A percentile compares a stretch with the other conserved stretches of the same genome.
phyloP scores from a whole-genome alignment of 169 alveolate genomes.

The Amoebophrya sp. region DNA sequence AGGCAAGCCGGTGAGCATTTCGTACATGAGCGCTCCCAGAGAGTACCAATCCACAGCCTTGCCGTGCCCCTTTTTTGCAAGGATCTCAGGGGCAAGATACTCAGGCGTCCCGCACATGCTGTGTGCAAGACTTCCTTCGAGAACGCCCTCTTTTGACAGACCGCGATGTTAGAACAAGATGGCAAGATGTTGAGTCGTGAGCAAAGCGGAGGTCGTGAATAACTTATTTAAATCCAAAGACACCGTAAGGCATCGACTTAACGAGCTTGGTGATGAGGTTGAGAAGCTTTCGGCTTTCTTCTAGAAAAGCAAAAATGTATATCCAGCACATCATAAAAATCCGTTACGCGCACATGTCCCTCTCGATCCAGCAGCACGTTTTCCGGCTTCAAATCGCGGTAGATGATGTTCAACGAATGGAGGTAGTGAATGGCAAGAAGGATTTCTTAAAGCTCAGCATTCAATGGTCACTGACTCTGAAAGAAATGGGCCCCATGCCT shows the following conservation, averaged over 20 bases:
- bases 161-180: no score
- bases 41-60: slow-evolving; percentile 68
- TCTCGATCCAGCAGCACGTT: slow-evolving; percentile 61
- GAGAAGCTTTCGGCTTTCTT: no score
- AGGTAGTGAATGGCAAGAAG: slow-evolving; percentile 41
- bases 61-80: slow-evolving; percentile 61
- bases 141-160: not conserved
- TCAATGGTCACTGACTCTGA: no score
- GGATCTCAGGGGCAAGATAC: slow-evolving; percentile 73
- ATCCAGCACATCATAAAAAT: no score
- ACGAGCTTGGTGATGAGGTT: no score
- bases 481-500: no score
- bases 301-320: no score
- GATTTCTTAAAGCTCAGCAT: slow-evolving; percentile 38
- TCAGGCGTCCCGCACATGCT: slow-evolving; percentile 58
- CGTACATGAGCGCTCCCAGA: slow-evolving; percentile 74
- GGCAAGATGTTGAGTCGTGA: no score
- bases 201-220: no score
- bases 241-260: no score
- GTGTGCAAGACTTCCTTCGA: slow-evolving; percentile 39
- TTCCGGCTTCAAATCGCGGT: slow-evolving; percentile 60
- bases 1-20: slow-evolving; percentile 80
- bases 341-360: slow-evolving; percentile 45
- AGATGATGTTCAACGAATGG: slow-evolving; percentile 44
- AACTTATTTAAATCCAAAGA: no score